Evolutionary conservation across 768 basidiomycete genomes (phyloP), one percentile per base, ranked within the genome.

Genomic region (Rhodotorula babjevae): DNA sequence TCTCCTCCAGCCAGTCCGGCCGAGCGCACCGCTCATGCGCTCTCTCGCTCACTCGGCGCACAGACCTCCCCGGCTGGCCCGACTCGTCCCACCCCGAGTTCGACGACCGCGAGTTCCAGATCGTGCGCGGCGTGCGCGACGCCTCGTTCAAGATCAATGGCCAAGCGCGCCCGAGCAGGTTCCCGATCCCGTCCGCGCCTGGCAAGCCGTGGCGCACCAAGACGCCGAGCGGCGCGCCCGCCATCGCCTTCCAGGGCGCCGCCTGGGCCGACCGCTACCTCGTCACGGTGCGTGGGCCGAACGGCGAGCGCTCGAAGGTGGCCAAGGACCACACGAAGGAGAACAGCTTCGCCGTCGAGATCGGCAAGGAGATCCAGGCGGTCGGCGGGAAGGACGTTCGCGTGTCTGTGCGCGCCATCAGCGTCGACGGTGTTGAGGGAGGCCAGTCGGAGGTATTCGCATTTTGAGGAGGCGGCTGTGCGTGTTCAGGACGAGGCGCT

Each of bases 31-130:
- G 36, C 36, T 36, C 36, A 36, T 9, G 9, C 36, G 36, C 36
- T 9, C 36, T 36, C 36, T 36, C 33, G 23, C 25, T 36, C 10
- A 8, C 25, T 16, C 36, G n/a, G 23, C 10, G 8, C 27, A 12
- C 74, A 75, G 74, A 76, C 66, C 50, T 71, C 31, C 75, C 75
- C 27, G 75, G 75, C 46, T 73, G 64, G 68, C 61, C 64, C 25
- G 25, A 67, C 12, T 27, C 63, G 2, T 23, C 14, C 7, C 75
- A 76, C 60, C 36, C 36, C 36, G 36, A 36, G 36, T 36, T 36
- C 36, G 36, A 36, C 36, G 36, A 36, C 36, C 27, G n/a, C 56
- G 75, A 76, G 29, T 76, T 72, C n/a, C 71, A 76, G 49, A 76
- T 76, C 63, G 63, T 76, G n/a, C n/a, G 59, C 5, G 46, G 65